Evolutionary conservation across 2,329 filamentous ascomycete species (phyloP), one percentile per base, ranked within the genome.

Genomic region (Cercospora sp.): DNA sequence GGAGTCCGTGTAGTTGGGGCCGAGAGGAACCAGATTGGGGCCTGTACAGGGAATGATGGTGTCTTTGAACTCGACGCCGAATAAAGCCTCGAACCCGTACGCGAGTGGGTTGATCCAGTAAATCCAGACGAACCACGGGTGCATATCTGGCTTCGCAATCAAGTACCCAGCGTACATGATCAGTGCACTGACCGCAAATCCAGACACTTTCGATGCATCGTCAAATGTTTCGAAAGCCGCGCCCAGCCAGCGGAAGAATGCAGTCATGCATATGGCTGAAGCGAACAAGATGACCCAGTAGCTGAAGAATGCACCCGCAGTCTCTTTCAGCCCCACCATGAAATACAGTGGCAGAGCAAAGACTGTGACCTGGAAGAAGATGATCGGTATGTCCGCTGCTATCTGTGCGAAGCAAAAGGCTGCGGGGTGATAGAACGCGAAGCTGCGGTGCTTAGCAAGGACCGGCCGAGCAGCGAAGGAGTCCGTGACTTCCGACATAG

Each of bases 401-500:
- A 84, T 82, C 67, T 82, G 80, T 0, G 87, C 86, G 0, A 86
- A 78, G 0, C 85, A 86, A 70, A 89, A 87, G 1, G 77, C 76
- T 2, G 76, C 72, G 9, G 78, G 77, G 60, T 77, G 77, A 66
- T 78, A 79, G 51, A 77, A 73, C 10, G 81, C 80, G 67, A 82
- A 84, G 3, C 75, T 76, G 12, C 76, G 75, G 49, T 84, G 82
- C 66, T 83, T 83, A 63, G 81, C 80, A 6, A 84, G 76, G 51
- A 85, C 81, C 3, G 82, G 80, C 9, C 82, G 78, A 61, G 82
- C 81, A 10, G 76, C 75, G 69, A 82, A 84, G 6, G 82, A 77
- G 30, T 87, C 84, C 0, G 85, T 89, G 1, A 91, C 89, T 76
- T 92, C 90, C 1, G 88, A 85, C 83, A 91, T 87, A 24, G 88